Evolutionary conservation across 208 protist species (phyloP), one percentile per base, ranked within the genome.

Genomic region (Leishmania aethiopica): DNA sequence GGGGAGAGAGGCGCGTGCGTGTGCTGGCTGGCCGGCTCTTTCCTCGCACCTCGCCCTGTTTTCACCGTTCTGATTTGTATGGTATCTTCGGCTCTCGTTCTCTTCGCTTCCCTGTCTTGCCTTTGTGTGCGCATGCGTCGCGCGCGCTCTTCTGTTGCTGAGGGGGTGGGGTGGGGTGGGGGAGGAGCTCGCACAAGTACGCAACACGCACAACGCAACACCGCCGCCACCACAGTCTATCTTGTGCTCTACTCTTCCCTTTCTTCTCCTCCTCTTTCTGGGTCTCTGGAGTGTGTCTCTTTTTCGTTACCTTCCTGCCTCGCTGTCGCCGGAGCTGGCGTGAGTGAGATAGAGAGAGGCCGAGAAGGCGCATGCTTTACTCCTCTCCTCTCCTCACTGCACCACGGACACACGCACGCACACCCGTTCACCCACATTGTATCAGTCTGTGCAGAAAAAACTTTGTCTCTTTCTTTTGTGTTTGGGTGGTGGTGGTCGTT

Each of bases 241-340:
- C 32, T 80, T 64, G 25, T 37, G 40, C 51, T 28, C 60, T 35
- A 62, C 51, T 40, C 10, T 83, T 83, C 22, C 49, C 25, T 70
- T 62, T 59, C 72, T 1, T 79, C 42, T 49, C 11, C 47, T 42
- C 25, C 66, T 79, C 47, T 55, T 22, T 79, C 25, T 55, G 76
- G 7, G 40, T 75, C 64, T 83, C 28, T 5, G 5, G 45, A 49
- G 45, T 49, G 45, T 70, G 66, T 73, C 6, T 73, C 6, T 47
- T 35, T 11, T 7, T 42, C 28, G 1, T 28, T 28, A 28, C 55
- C 17, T 59, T n/a, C 25, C 55, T 28, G 55, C 55, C 55, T 81
- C 45, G 67, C 22, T 51, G 77, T n/a, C 45, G 66, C 60, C 28
- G n/a, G 7, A 35, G 60, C 22, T 66, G n/a, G 13, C n/a, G 60